Evolutionary conservation across 2,329 filamentous ascomycete species (phyloP).

Genomic region (Ophiostoma novo-ulmi): DNA sequence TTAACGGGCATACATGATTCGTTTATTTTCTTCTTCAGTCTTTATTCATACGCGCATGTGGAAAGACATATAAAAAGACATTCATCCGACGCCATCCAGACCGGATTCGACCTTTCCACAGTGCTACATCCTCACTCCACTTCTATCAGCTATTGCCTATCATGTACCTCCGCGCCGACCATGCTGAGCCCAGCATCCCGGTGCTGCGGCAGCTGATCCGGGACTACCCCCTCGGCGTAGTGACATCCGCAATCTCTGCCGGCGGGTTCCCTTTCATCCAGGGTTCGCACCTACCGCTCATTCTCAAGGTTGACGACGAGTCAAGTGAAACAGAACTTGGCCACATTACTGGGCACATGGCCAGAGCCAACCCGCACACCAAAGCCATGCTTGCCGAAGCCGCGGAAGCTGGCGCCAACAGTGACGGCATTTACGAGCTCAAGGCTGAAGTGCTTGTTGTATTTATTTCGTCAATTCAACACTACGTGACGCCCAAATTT

Average conservation of each 20-base stretch:
- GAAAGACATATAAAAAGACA: too few relatives aligned
- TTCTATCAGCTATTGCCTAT: neutral
- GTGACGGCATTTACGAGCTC: neutral
- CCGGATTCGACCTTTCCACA: neutral
- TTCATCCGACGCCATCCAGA: too few relatives aligned
- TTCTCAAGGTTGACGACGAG: slow-evolving; percentile 48
- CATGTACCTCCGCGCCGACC: slow-evolving; percentile 55
- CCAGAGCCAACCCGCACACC: slow-evolving; percentile 57
- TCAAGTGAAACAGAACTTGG: slow-evolving; percentile 38
- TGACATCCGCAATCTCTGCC: slow-evolving; percentile 58
- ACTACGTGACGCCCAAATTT: slow-evolving; percentile 65
- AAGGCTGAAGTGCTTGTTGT: slow-evolving; percentile 55
- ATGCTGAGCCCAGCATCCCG: slow-evolving; percentile 48
- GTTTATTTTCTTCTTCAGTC: neutral
- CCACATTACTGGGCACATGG: slow-evolving; percentile 57
- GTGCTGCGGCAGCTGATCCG: slow-evolving; percentile 52
- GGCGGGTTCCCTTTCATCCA: slow-evolving; percentile 33
- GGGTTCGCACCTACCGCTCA: slow-evolving; percentile 52
- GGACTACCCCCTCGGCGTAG: slow-evolving; percentile 55
- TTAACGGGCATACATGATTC: neutral
- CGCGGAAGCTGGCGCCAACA: slow-evolving; percentile 30
- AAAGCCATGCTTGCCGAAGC: slow-evolving; percentile 53
- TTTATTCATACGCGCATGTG: too few relatives aligned
- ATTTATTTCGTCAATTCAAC: slow-evolving; percentile 54
- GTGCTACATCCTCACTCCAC: neutral